phyloP scores from a whole-genome alignment of 768 basidiomycete genomes.

The Phaeotremella fagi region DNA sequence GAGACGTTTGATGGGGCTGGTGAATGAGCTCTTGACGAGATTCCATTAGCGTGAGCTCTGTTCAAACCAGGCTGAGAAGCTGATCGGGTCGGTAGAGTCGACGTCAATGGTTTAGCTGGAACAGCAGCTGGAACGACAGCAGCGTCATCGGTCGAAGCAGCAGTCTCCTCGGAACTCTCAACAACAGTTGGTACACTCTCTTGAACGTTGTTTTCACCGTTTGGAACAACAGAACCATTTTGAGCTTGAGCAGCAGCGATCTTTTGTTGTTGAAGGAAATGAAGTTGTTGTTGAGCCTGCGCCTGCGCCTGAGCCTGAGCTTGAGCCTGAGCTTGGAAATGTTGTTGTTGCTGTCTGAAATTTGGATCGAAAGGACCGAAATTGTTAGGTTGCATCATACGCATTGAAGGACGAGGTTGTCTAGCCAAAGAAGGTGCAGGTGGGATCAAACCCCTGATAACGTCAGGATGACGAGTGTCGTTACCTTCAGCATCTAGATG shows the following conservation, averaged over 20 bases:
- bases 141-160: background rate
- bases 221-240: background rate
- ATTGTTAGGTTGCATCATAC: conserved; percentile 19
- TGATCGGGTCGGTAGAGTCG: conserved; percentile 17
- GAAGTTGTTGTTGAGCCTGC: conserved; percentile 7
- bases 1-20: conserved; percentile 41
- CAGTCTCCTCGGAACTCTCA: background rate
- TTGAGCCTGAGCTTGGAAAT: no score
- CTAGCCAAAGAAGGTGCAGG: conserved; percentile 35
- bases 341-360: conserved; percentile 20
- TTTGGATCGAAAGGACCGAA: conserved; percentile 28
- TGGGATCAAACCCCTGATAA: conserved; percentile 44
- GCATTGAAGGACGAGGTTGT: conserved; percentile 18
- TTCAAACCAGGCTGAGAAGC: conserved; percentile 41
- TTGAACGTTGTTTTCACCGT: conserved; percentile 1
- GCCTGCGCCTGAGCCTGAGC: no score
- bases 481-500: conserved; percentile 46
- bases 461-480: conserved; percentile 48
- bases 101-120: conserved; percentile 27
- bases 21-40: conserved; percentile 38
- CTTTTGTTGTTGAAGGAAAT: conserved; percentile 35
- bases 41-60: conserved; percentile 30
- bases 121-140: conserved; percentile 7
- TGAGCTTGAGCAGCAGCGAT: conserved; percentile 23
- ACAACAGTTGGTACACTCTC: background rate